phyloP scores from a whole-genome alignment of 2,329 filamentous ascomycete genomes.

The Sordariomycetes sp. region DNA sequence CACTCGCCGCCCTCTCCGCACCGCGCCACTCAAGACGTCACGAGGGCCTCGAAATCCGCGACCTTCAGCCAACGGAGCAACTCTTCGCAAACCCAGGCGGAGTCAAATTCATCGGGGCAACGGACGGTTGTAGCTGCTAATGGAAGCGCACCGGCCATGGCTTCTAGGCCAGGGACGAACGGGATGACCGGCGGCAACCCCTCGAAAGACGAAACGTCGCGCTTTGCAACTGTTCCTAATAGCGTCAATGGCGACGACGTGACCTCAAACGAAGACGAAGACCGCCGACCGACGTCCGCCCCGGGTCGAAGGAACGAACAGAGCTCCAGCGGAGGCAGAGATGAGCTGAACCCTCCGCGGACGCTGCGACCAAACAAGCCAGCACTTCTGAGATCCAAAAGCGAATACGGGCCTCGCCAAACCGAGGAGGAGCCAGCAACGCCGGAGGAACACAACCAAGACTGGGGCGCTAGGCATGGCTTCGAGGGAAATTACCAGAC shows the following conservation, averaged over 20 bases:
- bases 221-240: slow-evolving; percentile 13
- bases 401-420: slow-evolving; percentile 38
- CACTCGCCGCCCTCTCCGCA: slow-evolving; percentile 3
- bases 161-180: slow-evolving; percentile 21
- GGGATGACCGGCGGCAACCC: slow-evolving; percentile 14
- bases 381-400: slow-evolving; percentile 46
- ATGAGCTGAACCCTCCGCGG: slow-evolving; percentile 24
- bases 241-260: slow-evolving; percentile 18
- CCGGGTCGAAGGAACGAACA: slow-evolving; percentile 30
- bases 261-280: slow-evolving; percentile 16
- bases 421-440: slow-evolving; percentile 29
- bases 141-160: slow-evolving; percentile 16
- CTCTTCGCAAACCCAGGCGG: neutral
- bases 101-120: too few species aligned
- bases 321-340: slow-evolving; percentile 12
- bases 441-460: slow-evolving; percentile 35
- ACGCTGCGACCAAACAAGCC: slow-evolving; percentile 34
- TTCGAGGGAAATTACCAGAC: slow-evolving; percentile 91
- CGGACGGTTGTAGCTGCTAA: too few species aligned
- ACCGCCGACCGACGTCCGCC: slow-evolving; percentile 34
- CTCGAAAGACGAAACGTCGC: slow-evolving; percentile 18
- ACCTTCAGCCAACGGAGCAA: too few species aligned
- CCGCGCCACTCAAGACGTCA: neutral
- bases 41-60: neutral
- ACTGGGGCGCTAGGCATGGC: slow-evolving; percentile 65